Percentiles rank a stretch among this genome's conserved stretches.
phyloP scores from a whole-genome alignment of 1,284 basidiomycete genomes.

The Leucoagaricus sp. region DNA sequence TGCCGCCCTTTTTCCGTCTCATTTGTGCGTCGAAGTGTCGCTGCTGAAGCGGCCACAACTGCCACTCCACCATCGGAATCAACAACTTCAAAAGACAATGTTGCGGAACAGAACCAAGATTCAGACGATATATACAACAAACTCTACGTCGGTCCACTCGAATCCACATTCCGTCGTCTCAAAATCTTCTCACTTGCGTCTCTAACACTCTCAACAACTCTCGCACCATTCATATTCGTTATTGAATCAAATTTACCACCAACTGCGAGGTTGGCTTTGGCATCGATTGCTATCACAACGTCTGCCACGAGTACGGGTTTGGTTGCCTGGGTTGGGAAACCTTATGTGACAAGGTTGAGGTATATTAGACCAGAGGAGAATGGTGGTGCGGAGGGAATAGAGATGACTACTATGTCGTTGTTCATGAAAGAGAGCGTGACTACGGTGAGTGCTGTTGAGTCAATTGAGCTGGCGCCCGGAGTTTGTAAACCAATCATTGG shows the following conservation, averaged over 20 bases:
- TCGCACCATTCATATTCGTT: conserved; percentile 81
- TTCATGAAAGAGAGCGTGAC: conserved; percentile 57
- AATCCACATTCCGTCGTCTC: conserved; percentile 70
- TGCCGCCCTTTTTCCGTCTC: conserved; percentile 8
- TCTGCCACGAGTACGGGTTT: conserved; percentile 73
- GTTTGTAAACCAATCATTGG: background rate
- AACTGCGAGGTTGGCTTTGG: conserved; percentile 70
- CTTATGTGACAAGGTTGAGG: conserved; percentile 52
- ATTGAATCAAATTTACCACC: conserved; percentile 76
- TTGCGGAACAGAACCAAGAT: conserved; percentile 6
- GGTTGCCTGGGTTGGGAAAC: conserved; percentile 69
- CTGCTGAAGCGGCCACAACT: background rate
- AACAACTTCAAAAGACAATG: conserved; percentile 8
- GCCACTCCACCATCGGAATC: background rate
- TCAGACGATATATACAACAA: conserved; percentile 20
- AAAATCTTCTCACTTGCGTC: conserved; percentile 86
- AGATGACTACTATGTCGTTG: conserved; percentile 72
- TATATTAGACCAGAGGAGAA: conserved; percentile 41
- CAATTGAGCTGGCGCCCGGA: background rate
- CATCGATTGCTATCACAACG: conserved; percentile 69
- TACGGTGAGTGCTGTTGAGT: conserved; percentile 29
- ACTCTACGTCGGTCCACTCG: conserved; percentile 62
- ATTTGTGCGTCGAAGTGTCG: background rate
- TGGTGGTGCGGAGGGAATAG: conserved; percentile 54
- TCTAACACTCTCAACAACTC: conserved; percentile 65